These are phyloP conservation scores for Lachnellula occidentalis DNA, from an alignment of 2,329 filamentous ascomycete genomes.

Conservation along the genomic window DNA sequence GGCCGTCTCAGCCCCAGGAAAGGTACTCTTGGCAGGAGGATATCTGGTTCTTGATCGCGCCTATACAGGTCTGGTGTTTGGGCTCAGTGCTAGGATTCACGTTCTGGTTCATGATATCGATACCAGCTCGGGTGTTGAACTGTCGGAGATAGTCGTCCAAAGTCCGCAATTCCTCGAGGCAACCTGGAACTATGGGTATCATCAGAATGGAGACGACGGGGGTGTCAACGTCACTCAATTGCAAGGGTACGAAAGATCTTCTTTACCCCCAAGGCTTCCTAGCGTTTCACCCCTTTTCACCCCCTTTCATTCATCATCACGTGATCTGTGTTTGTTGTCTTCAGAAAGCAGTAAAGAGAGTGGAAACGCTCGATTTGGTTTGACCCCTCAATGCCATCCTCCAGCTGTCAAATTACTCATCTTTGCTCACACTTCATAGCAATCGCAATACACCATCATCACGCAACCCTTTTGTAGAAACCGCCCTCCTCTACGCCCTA, in stretches of 20 bases:
- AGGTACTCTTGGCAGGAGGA: conserved; percentile 89
- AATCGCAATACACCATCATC: conserved; percentile 38
- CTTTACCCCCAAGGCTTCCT: conserved; percentile 8
- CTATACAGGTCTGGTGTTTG: conserved; percentile 72
- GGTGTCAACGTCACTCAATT: conserved; percentile 78
- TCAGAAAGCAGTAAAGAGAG: background rate
- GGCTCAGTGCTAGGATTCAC: conserved; percentile 63
- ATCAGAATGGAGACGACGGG: conserved; percentile 62
- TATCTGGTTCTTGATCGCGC: conserved; percentile 88
- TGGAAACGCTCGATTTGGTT: background rate
- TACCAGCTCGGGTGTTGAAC: conserved; percentile 57
- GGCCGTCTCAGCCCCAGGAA: conserved; percentile 81
- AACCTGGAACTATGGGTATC: conserved; percentile 81
- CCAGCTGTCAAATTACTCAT: background rate
- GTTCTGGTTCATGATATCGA: conserved; percentile 53
- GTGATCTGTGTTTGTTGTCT: background rate
- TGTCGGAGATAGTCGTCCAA: conserved; percentile 72
- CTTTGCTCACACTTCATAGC: background rate
- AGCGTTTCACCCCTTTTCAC: background rate
- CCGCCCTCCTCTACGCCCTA: conserved; percentile 78
- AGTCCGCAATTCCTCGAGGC: conserved; percentile 89
- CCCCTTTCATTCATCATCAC: conserved; percentile 2
- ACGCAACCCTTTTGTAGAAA: conserved; percentile 86
- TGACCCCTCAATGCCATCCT: background rate
- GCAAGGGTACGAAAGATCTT: conserved; percentile 54